Percentiles rank a stretch among this genome's conserved stretches.
phyloP scores from a whole-genome alignment of 805 yeast genomes.

The Ogataea nonfermentans region DNA sequence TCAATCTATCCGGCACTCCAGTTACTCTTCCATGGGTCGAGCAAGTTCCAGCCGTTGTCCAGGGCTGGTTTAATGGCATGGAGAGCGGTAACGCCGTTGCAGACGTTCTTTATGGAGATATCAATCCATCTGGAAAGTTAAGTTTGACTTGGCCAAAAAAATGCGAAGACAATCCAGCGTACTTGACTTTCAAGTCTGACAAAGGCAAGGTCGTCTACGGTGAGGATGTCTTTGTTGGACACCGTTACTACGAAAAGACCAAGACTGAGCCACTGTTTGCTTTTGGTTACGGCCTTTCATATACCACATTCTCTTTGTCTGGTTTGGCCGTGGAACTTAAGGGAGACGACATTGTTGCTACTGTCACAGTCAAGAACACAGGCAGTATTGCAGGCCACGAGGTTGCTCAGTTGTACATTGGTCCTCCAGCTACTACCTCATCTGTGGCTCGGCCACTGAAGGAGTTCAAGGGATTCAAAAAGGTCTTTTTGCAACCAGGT shows the following conservation, averaged over 20 bases:
- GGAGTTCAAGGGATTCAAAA: slow-evolving; percentile 58
- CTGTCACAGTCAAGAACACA: slow-evolving; percentile 45
- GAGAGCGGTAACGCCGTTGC: slow-evolving; percentile 60
- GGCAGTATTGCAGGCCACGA: slow-evolving; percentile 52
- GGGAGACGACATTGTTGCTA: slow-evolving; percentile 24
- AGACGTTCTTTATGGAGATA: slow-evolving; percentile 58
- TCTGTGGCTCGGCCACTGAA: slow-evolving; percentile 47
- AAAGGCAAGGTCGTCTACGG: slow-evolving; percentile 58
- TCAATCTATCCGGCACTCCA: slow-evolving; percentile 61
- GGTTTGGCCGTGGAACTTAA: slow-evolving; percentile 37
- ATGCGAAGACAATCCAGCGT: slow-evolving; percentile 56
- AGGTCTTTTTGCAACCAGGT: slow-evolving; percentile 46
- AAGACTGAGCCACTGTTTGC: slow-evolving; percentile 51
- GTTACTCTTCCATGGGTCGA: slow-evolving; percentile 55
- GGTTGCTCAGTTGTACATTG: slow-evolving; percentile 53
- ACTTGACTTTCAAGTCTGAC: slow-evolving; percentile 47
- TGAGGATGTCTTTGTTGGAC: slow-evolving; percentile 65
- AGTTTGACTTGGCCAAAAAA: slow-evolving; percentile 53
- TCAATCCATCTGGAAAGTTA: slow-evolving; percentile 59
- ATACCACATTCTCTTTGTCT: slow-evolving; percentile 46
- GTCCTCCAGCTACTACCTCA: slow-evolving; percentile 37
- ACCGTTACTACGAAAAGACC: slow-evolving; percentile 56
- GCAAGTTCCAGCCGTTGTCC: slow-evolving; percentile 43
- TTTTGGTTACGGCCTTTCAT: slow-evolving; percentile 64
- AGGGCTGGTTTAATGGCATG: slow-evolving; percentile 58